A percentile compares a stretch with the other conserved stretches of the same genome.
Evolutionary conservation across 2,329 filamentous ascomycete genomes (phyloP).

Genomic region (Claviceps maximensis): DNA sequence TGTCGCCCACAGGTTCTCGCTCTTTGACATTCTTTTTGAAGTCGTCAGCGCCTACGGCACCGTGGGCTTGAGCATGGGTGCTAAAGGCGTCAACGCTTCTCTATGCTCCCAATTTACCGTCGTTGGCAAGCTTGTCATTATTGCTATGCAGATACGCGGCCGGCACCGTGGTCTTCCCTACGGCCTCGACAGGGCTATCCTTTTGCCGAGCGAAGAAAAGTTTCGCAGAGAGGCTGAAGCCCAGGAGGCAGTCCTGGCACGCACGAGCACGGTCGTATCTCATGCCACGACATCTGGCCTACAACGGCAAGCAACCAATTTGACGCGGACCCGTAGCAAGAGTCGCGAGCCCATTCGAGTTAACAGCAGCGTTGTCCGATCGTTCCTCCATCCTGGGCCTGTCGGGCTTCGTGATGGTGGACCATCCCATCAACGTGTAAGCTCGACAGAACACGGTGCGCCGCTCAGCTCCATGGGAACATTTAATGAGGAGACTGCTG

Average conservation of each 20-base stretch:
- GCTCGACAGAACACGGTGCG: conserved; percentile 12
- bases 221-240: conserved; percentile 40
- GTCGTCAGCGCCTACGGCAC: conserved; percentile 88
- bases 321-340: conserved; percentile 22
- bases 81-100: conserved; percentile 59
- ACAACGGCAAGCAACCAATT: conserved; percentile 16
- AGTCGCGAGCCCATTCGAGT: conserved; percentile 24
- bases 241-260: conserved; percentile 25
- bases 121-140: conserved; percentile 56
- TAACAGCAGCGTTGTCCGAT: conserved; percentile 30
- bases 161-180: conserved; percentile 57
- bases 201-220: conserved; percentile 43
- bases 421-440: conserved; percentile 13
- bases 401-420: conserved; percentile 18
- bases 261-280: conserved; percentile 23
- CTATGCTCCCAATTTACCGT: conserved; percentile 72
- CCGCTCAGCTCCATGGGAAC: conserved; percentile 8
- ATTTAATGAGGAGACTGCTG: conserved; percentile 15
- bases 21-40: conserved; percentile 68
- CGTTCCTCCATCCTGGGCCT: conserved; percentile 37
- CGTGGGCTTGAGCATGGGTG: conserved; percentile 81
- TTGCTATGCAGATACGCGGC: conserved; percentile 57
- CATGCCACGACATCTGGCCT: conserved; percentile 17
- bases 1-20: conserved; percentile 46
- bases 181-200: conserved; percentile 47